Evolutionary conservation across 2,329 filamentous ascomycete genomes (phyloP), one percentile per base, ranked within the genome.

Genomic region (Corinectria fuckeliana): DNA sequence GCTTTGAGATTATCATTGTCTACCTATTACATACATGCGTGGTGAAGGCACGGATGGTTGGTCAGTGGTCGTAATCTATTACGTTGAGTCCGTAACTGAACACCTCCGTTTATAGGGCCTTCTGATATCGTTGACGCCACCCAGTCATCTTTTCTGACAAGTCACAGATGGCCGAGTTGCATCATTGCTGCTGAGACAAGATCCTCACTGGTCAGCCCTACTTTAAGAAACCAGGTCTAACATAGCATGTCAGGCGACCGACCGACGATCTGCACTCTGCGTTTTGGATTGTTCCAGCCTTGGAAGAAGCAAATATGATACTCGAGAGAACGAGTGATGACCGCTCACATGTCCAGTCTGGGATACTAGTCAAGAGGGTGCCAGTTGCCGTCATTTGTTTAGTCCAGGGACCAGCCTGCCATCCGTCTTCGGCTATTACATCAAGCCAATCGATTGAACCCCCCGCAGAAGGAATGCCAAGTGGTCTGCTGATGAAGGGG

Each of bases 161-260:
- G 14, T 28, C 41, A 25, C 14, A n/a, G 9, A 16, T 28, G 14
- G 13, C 21, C n/a, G 9, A n/a, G 25, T 11, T 7, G 8, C 41
- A 28, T 34, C 32, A 16, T 7, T 11, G n/a, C n/a, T 44, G 30
- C 28, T 21, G 26, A 25, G 42, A 42, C 26, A 23, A 18, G 14
- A 32, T 39, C 25, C 41, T 23, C 42, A 48, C 50, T 53, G 34
- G 38, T 42, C 25, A 51, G 30, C 13, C 14, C 45, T 45, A 36
- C 28, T 34, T 53, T 42, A 26, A 44, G 59, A 50, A 57, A 52
- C 41, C 58, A 47, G 39, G 36, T 49, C n/a, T n/a, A n/a, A n/a
- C n/a, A n/a, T n/a, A 50, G n/a, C 20, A 25, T 20, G 56, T 66
- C 63, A 66, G 48, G 26, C 55, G 55, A 66, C 56, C 55, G 55